phyloP scores from a whole-genome alignment of 2,329 filamentous ascomycete genomes.

The Cercospora janseana region DNA sequence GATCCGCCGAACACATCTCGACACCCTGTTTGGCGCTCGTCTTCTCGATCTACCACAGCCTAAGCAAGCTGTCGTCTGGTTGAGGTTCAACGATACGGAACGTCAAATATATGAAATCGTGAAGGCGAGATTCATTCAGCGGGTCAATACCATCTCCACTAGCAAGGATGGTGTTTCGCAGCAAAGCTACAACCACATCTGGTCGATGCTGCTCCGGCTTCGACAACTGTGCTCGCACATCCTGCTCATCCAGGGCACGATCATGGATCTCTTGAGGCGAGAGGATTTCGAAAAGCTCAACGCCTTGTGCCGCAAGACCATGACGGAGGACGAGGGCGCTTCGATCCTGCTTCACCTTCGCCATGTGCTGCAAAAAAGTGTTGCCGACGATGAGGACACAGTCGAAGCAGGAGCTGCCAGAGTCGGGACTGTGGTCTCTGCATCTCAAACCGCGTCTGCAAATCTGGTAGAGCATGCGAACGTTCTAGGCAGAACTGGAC shows the following conservation, averaged over 20 bases:
- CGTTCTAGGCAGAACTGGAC: constrained; percentile 27
- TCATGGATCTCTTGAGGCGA: constrained; percentile 47
- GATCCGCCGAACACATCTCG: constrained; percentile 56
- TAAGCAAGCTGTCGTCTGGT: constrained; percentile 42
- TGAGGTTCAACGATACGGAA: constrained; percentile 55
- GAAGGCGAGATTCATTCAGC: constrained; percentile 42
- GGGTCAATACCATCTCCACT: constrained; percentile 42
- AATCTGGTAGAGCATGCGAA: constrained; percentile 21
- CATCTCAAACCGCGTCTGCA: constrained; percentile 20
- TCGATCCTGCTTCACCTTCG: constrained; percentile 26
- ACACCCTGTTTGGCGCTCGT: constrained; percentile 53
- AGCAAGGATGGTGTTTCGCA: constrained; percentile 28
- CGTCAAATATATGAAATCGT: constrained; percentile 55
- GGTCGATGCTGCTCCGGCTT: constrained; percentile 51
- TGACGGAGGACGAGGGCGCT: constrained; percentile 19
- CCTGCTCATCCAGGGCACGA: constrained; percentile 48
- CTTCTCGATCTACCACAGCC: constrained; percentile 56
- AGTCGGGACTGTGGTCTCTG: constrained; percentile 22
- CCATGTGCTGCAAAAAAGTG: constrained; percentile 20
- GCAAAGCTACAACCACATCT: constrained; percentile 42
- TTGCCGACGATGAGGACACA: constrained; percentile 12
- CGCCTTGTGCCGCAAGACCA: constrained; percentile 14
- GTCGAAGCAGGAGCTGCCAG: constrained; percentile 23
- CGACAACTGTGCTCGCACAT: constrained; percentile 54
- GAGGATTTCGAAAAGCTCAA: constrained; percentile 48